A percentile compares a stretch with the other conserved stretches of the same genome.
phyloP scores from a whole-genome alignment of 306 rosid genomes.

The Pyrus communis region DNA sequence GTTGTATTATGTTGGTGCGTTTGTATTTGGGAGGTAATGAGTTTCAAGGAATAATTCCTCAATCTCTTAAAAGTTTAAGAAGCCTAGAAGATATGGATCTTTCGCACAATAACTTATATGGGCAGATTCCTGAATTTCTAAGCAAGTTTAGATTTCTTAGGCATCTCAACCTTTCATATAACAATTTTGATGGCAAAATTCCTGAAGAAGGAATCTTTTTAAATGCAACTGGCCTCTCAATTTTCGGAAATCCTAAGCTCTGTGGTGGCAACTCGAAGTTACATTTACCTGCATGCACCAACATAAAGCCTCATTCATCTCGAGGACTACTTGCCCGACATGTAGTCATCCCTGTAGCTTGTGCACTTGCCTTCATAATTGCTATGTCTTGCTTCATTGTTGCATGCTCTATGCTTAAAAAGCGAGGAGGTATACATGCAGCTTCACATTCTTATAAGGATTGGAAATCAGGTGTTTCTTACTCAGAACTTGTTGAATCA shows the following conservation, averaged over 20 bases:
- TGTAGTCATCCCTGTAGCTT: background rate
- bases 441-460: no score
- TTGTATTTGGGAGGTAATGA: no score
- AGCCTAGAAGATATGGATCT: background rate
- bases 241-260: background rate
- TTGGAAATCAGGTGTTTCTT: no score
- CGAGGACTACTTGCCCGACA: background rate
- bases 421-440: no score
- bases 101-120: background rate
- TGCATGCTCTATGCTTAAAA: background rate
- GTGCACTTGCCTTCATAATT: background rate
- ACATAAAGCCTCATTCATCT: background rate
- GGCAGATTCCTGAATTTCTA: background rate
- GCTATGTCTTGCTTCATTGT: background rate
- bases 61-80: background rate
- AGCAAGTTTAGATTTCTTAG: background rate
- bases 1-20: background rate
- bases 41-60: no score
- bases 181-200: background rate
- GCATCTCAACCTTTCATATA: background rate
- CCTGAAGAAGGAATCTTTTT: background rate
- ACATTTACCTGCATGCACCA: background rate
- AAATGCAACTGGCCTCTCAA: background rate
- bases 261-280: background rate
- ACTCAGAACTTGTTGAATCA: no score